Base-by-base conservation (phyloP, 768 basidiomycete species). In the Macrocybe gigantea region DNA sequence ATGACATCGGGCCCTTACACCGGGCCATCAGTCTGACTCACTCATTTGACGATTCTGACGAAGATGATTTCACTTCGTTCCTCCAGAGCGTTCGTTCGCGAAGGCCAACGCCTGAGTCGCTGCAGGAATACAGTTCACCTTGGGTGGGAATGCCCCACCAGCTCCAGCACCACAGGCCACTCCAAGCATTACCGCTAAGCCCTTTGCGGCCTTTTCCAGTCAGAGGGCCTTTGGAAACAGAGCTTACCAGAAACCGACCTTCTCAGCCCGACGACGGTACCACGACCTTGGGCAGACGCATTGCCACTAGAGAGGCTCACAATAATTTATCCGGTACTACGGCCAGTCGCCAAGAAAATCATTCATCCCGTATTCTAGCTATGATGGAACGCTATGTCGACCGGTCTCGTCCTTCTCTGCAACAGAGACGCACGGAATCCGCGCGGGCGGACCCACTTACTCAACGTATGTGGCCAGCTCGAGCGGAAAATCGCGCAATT, bases 1-100 rank as follows among this genome's bases (percentile, higher is more conserved):
- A 56, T 52, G 60, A 63, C 50, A 62, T 77, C 50, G 67, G 69
- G 43, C 71, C 73, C 12, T 68, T 63, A 44, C 68, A 73, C 47
- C 61, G 65, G 45, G 64, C 69, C 30, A 69, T 72, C 31, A 34
- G 67, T 6, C 61, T 73, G 15, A 57, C 68, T 12, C 65, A 51
- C 6, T 57, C 52, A 0, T 32, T 43, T 12, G 49, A 43, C 15
- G 29, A 10, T 13, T 39, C 38, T 14, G 45, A 48, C n/a, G 10
- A 40, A 11, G 48, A 41, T n/a, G 50, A 49, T 14, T 38, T 42
- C 14, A 33, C 32, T 10, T 45, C 48, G 33, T 50, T 56, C 32
- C 32, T 35, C 42, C 7, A 31, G 22, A 37, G 11, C 13, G 22
- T 40, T 11, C 31, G 12, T 13, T 45, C 3, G 15, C 33, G 33